Evolutionary conservation across 768 basidiomycete genomes (phyloP).

Genomic region (Mycena amicta): DNA sequence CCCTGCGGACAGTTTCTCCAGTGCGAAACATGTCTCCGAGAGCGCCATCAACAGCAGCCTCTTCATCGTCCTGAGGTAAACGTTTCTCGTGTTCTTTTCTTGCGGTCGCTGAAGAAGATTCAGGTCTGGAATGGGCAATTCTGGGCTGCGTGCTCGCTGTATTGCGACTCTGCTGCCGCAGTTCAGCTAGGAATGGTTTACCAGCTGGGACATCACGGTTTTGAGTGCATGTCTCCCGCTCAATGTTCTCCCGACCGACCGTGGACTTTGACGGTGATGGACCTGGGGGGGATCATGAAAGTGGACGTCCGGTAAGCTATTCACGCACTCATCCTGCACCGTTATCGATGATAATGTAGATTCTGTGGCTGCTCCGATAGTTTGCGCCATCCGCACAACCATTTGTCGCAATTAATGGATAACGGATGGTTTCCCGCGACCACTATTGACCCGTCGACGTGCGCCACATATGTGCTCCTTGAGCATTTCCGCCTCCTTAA

Average conservation of each 20-base stretch:
- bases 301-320: conserved; percentile 6
- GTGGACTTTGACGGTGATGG: not conserved
- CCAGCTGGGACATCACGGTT: not conserved
- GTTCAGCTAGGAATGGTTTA: not conserved
- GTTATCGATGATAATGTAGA: not conserved
- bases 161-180: not conserved
- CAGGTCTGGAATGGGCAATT: not conserved
- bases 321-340: conserved; percentile 8
- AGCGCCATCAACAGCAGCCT: not conserved
- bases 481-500: conserved; percentile 16
- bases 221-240: not conserved
- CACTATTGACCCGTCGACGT: conserved; percentile 8
- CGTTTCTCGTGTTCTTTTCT: not conserved
- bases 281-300: not conserved
- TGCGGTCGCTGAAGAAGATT: not conserved
- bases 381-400: not conserved
- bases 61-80: not conserved
- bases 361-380: not conserved
- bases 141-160: not conserved
- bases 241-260: too few relatives aligned
- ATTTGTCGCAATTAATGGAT: conserved; percentile 4
- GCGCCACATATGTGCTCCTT: conserved; percentile 11
- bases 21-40: not conserved
- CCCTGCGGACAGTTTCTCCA: not conserved
- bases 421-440: conserved; percentile 21